Evolutionary conservation across 177 flowering plant species (phyloP), one percentile per base, ranked within the genome.

Genomic region (Vitis hybrid): DNA sequence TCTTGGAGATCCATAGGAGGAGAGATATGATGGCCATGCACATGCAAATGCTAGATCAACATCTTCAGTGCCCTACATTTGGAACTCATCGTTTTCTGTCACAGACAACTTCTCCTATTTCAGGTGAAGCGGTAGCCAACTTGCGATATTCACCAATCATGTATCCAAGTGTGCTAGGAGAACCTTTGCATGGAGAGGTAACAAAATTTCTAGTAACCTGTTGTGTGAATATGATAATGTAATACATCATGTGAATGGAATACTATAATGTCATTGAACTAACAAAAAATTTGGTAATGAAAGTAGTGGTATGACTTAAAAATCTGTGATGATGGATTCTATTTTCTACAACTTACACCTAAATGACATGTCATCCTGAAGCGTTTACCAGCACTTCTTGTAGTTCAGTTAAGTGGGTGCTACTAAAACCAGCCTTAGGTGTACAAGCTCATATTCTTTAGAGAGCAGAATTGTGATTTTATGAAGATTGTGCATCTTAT

Each of bases 181-280:
- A 96, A 78, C 99, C 98, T 51, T 71, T 96, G 77, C 95, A 96
- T 79, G 99, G 98, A 76, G 99, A 96, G 99, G 99, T 96, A 80
- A 84, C 74, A 21, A 52, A 15, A 12, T 78, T 69, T 56, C n/a
- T 27, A 21, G 30, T 27, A 17, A 35, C 24, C 48, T 62, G 46
- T 35, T 2, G 48, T 59, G 35, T 10, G 7, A 18, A 11, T 30
- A 62, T 24, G 48, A 15, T 21, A 52, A 30, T 60, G 40, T 17
- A 49, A 40, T 40, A 14, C 18, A n/a, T 10, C 11, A 11, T 65
- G 27, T 62, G 12, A 13, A 60, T 32, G 19, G 52, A 50, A 50
- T 40, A 24, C 4, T 17, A 15, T 11, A 54, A 11, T 63, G 30
- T 35, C 14, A 5, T 52, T 70, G 14, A 27, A 40, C 54, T 35